Percentiles rank a stretch among this genome's conserved stretches.
phyloP scores from a whole-genome alignment of 2,329 filamentous ascomycete genomes.

The Tolypocladium sp. region DNA sequence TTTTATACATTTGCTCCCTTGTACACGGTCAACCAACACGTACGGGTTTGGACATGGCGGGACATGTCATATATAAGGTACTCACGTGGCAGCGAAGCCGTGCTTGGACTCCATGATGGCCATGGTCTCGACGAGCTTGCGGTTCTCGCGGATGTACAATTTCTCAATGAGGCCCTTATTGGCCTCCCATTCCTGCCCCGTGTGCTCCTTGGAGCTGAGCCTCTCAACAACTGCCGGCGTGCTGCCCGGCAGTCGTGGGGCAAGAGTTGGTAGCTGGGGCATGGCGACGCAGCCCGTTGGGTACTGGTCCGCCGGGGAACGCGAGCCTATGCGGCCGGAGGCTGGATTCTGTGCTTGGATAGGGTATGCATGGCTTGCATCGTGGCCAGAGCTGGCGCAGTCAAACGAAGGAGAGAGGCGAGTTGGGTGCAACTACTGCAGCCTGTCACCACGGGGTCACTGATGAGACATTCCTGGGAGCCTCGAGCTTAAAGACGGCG shows the following conservation, averaged over 20 bases:
- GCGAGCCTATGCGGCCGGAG: constrained; percentile 1
- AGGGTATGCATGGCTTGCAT: not conserved
- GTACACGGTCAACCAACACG: not conserved
- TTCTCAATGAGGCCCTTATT: constrained; percentile 20
- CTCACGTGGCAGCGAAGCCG: constrained; percentile 28
- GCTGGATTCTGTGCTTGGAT: not conserved
- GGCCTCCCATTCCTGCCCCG: constrained; percentile 23
- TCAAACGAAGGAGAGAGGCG: not conserved
- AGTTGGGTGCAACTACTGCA: not conserved
- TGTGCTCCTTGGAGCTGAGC: constrained; percentile 22
- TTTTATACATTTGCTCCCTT: constrained; percentile 31
- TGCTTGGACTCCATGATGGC: constrained; percentile 21
- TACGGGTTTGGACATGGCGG: not conserved
- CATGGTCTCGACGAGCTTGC: constrained; percentile 27
- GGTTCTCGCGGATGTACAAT: constrained; percentile 24
- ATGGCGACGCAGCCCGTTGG: constrained; percentile 1
- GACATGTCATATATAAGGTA: constrained; percentile 2
- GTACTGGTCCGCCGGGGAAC: not conserved
- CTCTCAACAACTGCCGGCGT: constrained; percentile 11
- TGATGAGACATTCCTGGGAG: not conserved
- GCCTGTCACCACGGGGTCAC: not conserved
- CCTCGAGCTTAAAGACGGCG: not conserved
- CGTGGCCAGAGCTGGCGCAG: not conserved
- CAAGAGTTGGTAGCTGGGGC: constrained; percentile 19
- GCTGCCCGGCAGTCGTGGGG: constrained; percentile 22